phyloP scores from a whole-genome alignment of 805 yeast genomes.

The Wilhelminamyces savonicus region DNA sequence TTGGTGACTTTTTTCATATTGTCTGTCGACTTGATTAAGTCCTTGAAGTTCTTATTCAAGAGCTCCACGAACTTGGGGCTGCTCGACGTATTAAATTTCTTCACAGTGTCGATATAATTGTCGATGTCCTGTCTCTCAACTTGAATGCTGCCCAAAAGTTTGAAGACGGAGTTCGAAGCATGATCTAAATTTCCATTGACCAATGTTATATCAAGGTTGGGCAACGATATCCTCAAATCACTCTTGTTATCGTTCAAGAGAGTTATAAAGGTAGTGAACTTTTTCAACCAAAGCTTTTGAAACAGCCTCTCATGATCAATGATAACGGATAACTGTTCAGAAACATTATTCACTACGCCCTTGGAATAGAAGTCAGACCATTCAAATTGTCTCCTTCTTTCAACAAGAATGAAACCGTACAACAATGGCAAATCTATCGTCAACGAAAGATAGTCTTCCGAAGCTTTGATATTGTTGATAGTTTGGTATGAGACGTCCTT shows the following conservation, averaged over 20 bases:
- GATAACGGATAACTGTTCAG: slow-evolving; percentile 53
- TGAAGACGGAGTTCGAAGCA: slow-evolving; percentile 9
- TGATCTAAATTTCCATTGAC: slow-evolving; percentile 4
- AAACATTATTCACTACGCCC: slow-evolving; percentile 36
- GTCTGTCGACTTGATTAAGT: slow-evolving; percentile 33
- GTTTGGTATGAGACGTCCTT: slow-evolving; percentile 10
- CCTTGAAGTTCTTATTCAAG: slow-evolving; percentile 40
- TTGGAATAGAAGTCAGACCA: slow-evolving; percentile 45
- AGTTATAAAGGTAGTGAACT: slow-evolving; percentile 43
- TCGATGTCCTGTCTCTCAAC: slow-evolving; percentile 28
- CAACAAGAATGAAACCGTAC: slow-evolving; percentile 65
- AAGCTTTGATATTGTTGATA: slow-evolving; percentile 19
- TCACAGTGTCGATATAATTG: slow-evolving; percentile 20
- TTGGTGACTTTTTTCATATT: slow-evolving; percentile 31
- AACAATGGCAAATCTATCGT: slow-evolving; percentile 65
- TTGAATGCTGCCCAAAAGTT: slow-evolving; percentile 29
- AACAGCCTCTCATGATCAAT: slow-evolving; percentile 50
- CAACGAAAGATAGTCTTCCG: slow-evolving; percentile 33
- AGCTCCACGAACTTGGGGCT: slow-evolving; percentile 27
- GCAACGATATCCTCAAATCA: slow-evolving; percentile 6
- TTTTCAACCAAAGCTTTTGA: slow-evolving; percentile 58
- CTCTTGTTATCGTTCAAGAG: slow-evolving; percentile 11
- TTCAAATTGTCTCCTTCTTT: slow-evolving; percentile 50
- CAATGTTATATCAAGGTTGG: slow-evolving; percentile 7
- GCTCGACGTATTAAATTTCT: slow-evolving; percentile 20